Base-by-base conservation (phyloP, 1,139 yeast species). In the Debaryomyces singareniensis region DNA sequence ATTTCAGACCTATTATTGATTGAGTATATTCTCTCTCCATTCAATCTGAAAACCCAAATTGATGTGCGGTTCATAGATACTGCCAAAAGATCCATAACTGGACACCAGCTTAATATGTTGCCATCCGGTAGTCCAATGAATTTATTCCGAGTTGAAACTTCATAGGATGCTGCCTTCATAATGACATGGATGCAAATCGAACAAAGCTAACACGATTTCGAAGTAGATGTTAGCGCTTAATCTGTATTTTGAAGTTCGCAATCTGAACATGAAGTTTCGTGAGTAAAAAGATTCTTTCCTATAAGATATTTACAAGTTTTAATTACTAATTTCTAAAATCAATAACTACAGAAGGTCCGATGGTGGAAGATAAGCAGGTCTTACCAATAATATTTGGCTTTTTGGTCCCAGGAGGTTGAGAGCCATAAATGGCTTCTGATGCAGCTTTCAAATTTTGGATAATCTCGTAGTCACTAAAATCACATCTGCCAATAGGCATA, bases 321-420 rank as follows among this genome's bases (percentile, higher is more conserved):
- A 23, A 14, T 13, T 24, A 15, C 29, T 30, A 36, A 15, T 24
- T 44, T 34, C 49, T 57, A 43, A 64, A 55, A 54, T 82, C 75
- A 36, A 87, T 76, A 27, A 82, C 80, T 32, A 85, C 68, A 15
- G 89, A 80, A 2, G 96, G 96, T 18, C 95, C 93, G 43, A 71
- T 72, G 10, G 95, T 81, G 28, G 87, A 74, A 24, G 79, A 68
- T 35, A 87, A 54, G 16, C 71, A 68, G 10, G 94, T 71, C 43
- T 77, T 78, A 18, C 95, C 94, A 33, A 87, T 49, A 34, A 78
- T 51, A 49, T 80, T 77, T 29, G 86, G 83, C 51, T 73, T 80
- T 49, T 78, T 81, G 16, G 78, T 59, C 36, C 77, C 78, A 4
- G 64, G 58, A 13, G 71, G 60, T 35, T 82, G 70, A 24, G 78